phyloP scores from a whole-genome alignment of 2,329 filamentous ascomycete species.

The Penicillium sp. region DNA sequence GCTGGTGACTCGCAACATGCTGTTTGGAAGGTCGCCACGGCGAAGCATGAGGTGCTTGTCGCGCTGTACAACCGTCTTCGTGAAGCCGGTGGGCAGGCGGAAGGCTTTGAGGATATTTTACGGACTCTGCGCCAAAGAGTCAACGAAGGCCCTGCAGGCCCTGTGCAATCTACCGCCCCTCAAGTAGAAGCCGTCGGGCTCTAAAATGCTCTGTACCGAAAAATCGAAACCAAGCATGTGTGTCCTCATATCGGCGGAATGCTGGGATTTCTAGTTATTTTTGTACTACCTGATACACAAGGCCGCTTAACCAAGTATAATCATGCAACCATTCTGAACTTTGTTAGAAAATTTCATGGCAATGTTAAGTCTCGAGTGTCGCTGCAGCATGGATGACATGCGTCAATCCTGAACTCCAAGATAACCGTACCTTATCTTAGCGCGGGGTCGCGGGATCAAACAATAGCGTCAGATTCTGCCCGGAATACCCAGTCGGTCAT shows the following conservation, averaged over 20 bases:
- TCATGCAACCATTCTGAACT: no score
- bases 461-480: not conserved
- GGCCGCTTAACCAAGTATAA: no score
- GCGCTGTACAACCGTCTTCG: slow-evolving; percentile 44
- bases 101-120: slow-evolving; percentile 37
- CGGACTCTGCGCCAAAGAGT: slow-evolving; percentile 36
- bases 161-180: slow-evolving; percentile 24
- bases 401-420: not conserved
- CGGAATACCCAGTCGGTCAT: slow-evolving; percentile 6
- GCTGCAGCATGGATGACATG: not conserved
- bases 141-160: slow-evolving; percentile 39
- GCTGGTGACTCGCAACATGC: slow-evolving; percentile 52
- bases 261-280: no score
- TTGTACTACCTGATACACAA: no score
- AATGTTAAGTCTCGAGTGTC: no score
- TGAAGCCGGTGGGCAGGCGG: slow-evolving; percentile 24
- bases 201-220: no score
- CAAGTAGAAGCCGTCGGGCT: slow-evolving; percentile 34
- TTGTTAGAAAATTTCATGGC: no score
- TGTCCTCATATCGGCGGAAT: no score
- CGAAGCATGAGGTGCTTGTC: slow-evolving; percentile 53
- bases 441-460: slow-evolving; percentile 4
- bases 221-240: no score
- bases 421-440: slow-evolving; percentile 16
- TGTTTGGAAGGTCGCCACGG: slow-evolving; percentile 52